Evolutionary conservation across 306 rosid species (phyloP).

Genomic region (Sophora flavescens): DNA sequence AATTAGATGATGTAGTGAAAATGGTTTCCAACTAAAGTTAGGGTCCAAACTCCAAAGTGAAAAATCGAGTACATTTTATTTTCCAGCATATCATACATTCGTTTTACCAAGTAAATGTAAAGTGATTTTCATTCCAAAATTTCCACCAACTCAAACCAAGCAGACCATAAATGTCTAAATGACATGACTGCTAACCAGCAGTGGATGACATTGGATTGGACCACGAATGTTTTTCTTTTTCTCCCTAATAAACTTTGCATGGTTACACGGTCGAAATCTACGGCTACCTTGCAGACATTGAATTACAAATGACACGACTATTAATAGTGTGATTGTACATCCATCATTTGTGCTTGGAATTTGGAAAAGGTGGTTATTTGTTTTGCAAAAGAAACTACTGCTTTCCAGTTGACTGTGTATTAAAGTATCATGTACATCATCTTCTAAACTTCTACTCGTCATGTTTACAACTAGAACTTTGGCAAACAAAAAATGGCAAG

Average conservation of each 20-base stretch:
- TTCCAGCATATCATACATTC: conserved; percentile 23
- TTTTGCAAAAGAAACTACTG: conserved; percentile 4
- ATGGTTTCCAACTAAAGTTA: conserved; percentile 6
- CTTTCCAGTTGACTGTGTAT: neutral
- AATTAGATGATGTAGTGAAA: neutral
- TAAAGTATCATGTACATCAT: conserved; percentile 2
- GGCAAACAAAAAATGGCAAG: conserved; percentile 16
- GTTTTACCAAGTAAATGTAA: conserved; percentile 23
- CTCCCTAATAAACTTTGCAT: conserved; percentile 23
- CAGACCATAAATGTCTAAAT: conserved; percentile 6
- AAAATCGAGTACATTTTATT: conserved; percentile 28
- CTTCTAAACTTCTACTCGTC: conserved; percentile 25
- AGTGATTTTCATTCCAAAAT: conserved; percentile 26
- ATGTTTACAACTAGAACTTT: conserved; percentile 25
- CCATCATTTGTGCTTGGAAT: conserved; percentile 17
- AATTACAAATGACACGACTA: conserved; percentile 36
- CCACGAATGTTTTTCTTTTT: conserved; percentile 13
- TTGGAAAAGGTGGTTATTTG: conserved; percentile 22
- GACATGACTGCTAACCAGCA: conserved; percentile 23
- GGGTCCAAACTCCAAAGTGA: conserved; percentile 15
- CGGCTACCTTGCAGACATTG: neutral
- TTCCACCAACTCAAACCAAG: conserved; percentile 19
- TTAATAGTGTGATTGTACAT: conserved; percentile 20
- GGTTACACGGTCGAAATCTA: conserved; percentile 23
- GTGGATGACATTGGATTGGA: conserved; percentile 23